Percentiles rank a stretch among this genome's conserved stretches.
Evolutionary conservation across 2,329 filamentous ascomycete genomes (phyloP).

Genomic region (Phaeophleospora eucalypticola): DNA sequence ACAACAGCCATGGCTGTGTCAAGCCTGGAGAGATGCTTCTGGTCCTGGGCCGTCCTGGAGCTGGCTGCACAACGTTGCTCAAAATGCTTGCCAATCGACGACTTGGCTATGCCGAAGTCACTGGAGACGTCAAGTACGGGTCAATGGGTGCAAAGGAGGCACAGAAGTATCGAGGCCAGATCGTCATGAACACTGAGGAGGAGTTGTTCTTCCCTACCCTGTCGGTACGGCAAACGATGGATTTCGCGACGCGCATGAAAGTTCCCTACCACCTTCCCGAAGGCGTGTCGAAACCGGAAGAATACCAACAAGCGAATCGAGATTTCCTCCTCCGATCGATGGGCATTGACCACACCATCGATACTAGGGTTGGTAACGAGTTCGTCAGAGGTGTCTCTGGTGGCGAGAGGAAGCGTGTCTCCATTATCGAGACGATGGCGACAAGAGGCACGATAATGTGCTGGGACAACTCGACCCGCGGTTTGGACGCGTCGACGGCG

Average conservation of each 20-base stretch:
- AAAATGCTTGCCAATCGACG: slow-evolving; percentile 65
- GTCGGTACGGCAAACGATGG: slow-evolving; percentile 54
- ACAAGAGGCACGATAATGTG: slow-evolving; percentile 57
- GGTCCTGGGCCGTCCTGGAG: slow-evolving; percentile 29
- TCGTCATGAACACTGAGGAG: slow-evolving; percentile 45
- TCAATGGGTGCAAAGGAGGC: slow-evolving; percentile 41
- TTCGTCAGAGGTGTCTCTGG: slow-evolving; percentile 64
- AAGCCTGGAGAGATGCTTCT: slow-evolving; percentile 52
- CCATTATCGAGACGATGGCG: slow-evolving; percentile 61
- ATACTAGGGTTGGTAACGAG: slow-evolving; percentile 66
- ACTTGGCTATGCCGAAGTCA: slow-evolving; percentile 40
- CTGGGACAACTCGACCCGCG: slow-evolving; percentile 65
- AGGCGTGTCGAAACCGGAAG: slow-evolving; percentile 34
- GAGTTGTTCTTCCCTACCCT: slow-evolving; percentile 54
- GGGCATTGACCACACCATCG: slow-evolving; percentile 55
- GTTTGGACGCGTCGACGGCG: slow-evolving; percentile 62
- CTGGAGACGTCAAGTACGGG: slow-evolving; percentile 57
- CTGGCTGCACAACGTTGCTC: slow-evolving; percentile 62
- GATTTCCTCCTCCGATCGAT: slow-evolving; percentile 57
- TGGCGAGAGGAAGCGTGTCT: slow-evolving; percentile 66
- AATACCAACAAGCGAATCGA: slow-evolving; percentile 46
- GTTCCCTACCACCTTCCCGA: slow-evolving; percentile 43
- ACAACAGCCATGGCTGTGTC: slow-evolving; percentile 59
- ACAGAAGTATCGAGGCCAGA: slow-evolving; percentile 43
- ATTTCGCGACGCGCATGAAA: slow-evolving; percentile 52